phyloP scores from a whole-genome alignment of 2,329 filamentous ascomycete species.

The Phoma sp. region DNA sequence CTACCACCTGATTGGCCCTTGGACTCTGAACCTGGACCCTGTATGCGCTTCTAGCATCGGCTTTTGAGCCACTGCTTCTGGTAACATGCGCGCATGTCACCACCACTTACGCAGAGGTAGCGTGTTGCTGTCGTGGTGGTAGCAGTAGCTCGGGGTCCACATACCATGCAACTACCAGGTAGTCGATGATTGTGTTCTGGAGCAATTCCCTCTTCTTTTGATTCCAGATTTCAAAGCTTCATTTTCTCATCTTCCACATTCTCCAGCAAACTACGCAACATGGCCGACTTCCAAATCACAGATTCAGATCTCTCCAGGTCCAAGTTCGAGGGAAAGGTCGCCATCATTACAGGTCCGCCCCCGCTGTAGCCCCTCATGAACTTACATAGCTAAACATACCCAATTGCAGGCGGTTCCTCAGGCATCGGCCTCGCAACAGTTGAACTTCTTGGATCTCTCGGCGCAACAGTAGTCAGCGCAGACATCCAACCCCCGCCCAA shows the following conservation, averaged over 20 bases:
- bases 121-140: background rate
- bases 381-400: background rate
- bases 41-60: background rate
- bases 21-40: conserved; percentile 3
- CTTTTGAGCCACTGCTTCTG: background rate
- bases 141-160: conserved; percentile 5
- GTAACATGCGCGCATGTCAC: conserved; percentile 2
- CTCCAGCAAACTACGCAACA: conserved; percentile 3
- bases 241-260: background rate
- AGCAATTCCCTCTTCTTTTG: background rate
- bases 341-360: conserved; percentile 26
- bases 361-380: background rate
- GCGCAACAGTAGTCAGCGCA: conserved; percentile 62
- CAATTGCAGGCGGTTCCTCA: conserved; percentile 58
- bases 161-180: background rate
- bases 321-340: conserved; percentile 28
- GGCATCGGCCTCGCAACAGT: conserved; percentile 65
- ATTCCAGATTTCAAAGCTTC: background rate
- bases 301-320: conserved; percentile 27
- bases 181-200: background rate
- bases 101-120: background rate
- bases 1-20: conserved; percentile 3
- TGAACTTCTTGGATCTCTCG: conserved; percentile 57
- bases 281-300: conserved; percentile 31
- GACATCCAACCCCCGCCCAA: conserved; percentile 55